phyloP scores from a whole-genome alignment of 495 filamentous ascomycete species.

The Penicillium chermesinum region DNA sequence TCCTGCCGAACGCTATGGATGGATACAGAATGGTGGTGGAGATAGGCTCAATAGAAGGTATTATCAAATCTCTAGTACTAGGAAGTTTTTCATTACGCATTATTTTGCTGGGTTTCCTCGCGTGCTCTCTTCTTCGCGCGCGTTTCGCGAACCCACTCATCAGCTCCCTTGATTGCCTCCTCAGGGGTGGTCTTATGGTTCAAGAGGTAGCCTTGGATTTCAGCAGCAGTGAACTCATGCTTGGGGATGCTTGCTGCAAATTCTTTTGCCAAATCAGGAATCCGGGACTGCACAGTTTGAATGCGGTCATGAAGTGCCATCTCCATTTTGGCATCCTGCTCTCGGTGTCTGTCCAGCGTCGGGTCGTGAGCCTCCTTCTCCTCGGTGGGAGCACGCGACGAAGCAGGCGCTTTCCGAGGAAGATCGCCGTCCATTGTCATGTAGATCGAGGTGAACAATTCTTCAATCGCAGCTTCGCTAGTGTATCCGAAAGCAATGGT shows the following conservation, averaged over 20 bases:
- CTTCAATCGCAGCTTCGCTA: slow-evolving; percentile 52
- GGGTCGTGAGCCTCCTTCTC: background rate
- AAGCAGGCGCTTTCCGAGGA: slow-evolving; percentile 1
- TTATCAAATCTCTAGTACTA: too few species aligned
- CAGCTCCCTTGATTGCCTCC: slow-evolving; percentile 49
- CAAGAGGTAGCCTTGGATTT: slow-evolving; percentile 72
- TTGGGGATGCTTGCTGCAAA: slow-evolving; percentile 62
- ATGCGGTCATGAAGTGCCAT: slow-evolving; percentile 3
- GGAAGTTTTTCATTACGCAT: background rate
- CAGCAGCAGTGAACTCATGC: slow-evolving; percentile 64
- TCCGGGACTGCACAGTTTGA: slow-evolving; percentile 17
- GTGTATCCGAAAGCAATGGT: slow-evolving; percentile 64
- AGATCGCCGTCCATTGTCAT: slow-evolving; percentile 29
- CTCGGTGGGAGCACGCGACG: background rate
- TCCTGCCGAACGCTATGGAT: too few species aligned
- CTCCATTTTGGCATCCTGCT: background rate
- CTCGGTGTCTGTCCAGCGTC: background rate
- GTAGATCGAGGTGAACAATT: slow-evolving; percentile 73
- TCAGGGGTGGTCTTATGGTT: slow-evolving; percentile 62
- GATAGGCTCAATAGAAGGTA: too few species aligned
- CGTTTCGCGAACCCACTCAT: slow-evolving; percentile 52
- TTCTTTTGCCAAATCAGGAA: slow-evolving; percentile 41
- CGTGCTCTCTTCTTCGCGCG: slow-evolving; percentile 45
- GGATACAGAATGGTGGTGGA: too few species aligned
- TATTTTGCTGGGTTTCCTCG: slow-evolving; percentile 9